phyloP scores from a whole-genome alignment of 306 rosid genomes.

The Medicago ruthenica region DNA sequence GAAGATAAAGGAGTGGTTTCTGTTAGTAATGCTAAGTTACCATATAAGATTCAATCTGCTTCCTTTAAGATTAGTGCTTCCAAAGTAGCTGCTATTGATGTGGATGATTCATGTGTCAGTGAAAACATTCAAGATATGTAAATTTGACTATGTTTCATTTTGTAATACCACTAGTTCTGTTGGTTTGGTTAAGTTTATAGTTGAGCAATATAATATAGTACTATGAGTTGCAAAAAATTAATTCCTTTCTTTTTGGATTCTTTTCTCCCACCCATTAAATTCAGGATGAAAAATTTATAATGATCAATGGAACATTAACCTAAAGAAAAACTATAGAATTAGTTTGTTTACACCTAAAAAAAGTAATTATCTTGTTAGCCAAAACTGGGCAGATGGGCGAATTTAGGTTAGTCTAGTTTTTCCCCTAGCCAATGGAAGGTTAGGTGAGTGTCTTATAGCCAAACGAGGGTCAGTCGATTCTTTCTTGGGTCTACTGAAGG shows the following conservation, averaged over 20 bases:
- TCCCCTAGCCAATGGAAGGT: too few species aligned
- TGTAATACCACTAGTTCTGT: constrained; percentile 33
- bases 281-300: too few species aligned
- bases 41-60: constrained; percentile 56
- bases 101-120: constrained; percentile 51
- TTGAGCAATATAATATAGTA: background rate
- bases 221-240: background rate
- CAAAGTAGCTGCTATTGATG: constrained; percentile 68
- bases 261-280: too few species aligned
- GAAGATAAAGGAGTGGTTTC: constrained; percentile 48
- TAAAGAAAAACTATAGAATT: too few species aligned
- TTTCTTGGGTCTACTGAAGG: too few species aligned
- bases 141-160: constrained; percentile 12
- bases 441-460: too few species aligned
- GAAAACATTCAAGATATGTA: constrained; percentile 47
- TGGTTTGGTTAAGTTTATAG: constrained; percentile 30
- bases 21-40: constrained; percentile 43
- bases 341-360: too few species aligned
- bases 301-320: too few species aligned
- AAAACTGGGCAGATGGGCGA: too few species aligned
- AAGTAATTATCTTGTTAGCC: too few species aligned
- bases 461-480: too few species aligned
- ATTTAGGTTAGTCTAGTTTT: too few species aligned
- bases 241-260: background rate
- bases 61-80: constrained; percentile 65